phyloP scores from a whole-genome alignment of 1,284 basidiomycete species.

The Ustanciosporium gigantosporum region DNA sequence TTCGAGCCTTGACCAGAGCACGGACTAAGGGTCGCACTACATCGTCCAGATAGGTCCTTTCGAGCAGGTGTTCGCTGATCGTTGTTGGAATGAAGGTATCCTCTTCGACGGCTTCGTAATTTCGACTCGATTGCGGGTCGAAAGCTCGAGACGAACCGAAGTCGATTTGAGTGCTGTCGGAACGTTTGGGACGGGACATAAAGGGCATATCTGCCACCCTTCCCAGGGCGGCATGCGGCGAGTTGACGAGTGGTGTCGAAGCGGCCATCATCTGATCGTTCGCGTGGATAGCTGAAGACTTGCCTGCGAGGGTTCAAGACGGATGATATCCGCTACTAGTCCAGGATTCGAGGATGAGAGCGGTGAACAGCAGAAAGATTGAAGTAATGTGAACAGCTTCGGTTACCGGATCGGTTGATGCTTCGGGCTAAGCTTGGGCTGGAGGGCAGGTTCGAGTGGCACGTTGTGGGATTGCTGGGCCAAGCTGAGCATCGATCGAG shows the following conservation, averaged over 20 bases:
- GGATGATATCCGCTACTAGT: no score
- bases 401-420: not conserved
- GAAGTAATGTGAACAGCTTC: no score
- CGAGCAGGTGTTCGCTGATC: conserved; percentile 30
- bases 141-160: not conserved
- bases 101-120: conserved; percentile 16
- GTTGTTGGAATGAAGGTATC: conserved; percentile 29
- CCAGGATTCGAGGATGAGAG: no score
- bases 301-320: no score
- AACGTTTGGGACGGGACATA: conserved; percentile 17
- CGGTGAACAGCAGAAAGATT: not conserved
- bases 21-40: conserved; percentile 37
- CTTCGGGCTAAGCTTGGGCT: not conserved
- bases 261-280: conserved; percentile 20
- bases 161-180: conserved; percentile 12
- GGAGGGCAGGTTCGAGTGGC: no score
- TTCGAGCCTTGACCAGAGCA: conserved; percentile 32
- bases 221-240: conserved; percentile 9
- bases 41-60: conserved; percentile 41
- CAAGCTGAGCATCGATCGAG: no score
- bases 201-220: conserved; percentile 9
- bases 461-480: no score
- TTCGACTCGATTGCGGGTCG: not conserved
- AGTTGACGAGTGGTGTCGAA: conserved; percentile 23
- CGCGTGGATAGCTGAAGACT: no score